Evolutionary conservation across 768 basidiomycete genomes (phyloP).

Genomic region (Russula sp.): DNA sequence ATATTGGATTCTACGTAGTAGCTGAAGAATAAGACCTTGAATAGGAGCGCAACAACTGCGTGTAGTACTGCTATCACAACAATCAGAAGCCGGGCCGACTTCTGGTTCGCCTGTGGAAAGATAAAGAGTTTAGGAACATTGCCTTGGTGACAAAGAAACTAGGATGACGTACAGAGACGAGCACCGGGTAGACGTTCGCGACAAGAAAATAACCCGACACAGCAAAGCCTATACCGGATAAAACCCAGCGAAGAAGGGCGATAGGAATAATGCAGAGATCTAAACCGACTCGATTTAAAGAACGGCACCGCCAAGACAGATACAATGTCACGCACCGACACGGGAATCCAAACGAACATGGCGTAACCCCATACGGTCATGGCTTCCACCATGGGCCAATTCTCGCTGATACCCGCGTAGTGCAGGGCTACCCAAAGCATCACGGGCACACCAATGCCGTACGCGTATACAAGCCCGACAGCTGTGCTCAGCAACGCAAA

Average conservation of each 20-base stretch:
- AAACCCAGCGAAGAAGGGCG: constrained; percentile 75
- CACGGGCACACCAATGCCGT: constrained; percentile 79
- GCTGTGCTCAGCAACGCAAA: constrained; percentile 83
- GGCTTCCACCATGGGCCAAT: constrained; percentile 82
- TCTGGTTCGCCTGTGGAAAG: constrained; percentile 69
- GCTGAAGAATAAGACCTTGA: constrained; percentile 77
- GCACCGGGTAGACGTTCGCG: constrained; percentile 84
- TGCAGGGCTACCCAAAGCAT: constrained; percentile 80
- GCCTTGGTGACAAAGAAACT: neutral
- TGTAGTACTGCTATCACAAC: constrained; percentile 74
- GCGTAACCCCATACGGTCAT: constrained; percentile 78
- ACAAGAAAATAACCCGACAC: constrained; percentile 87
- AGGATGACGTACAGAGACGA: constrained; percentile 62
- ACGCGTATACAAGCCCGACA: constrained; percentile 79
- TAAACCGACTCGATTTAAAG: constrained; percentile 32
- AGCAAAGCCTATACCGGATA: constrained; percentile 67
- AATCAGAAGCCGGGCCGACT: constrained; percentile 79
- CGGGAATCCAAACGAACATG: constrained; percentile 85
- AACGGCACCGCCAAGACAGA: neutral
- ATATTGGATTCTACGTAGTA: constrained; percentile 48
- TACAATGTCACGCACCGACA: constrained; percentile 57
- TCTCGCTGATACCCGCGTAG: constrained; percentile 81
- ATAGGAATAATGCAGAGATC: constrained; percentile 87
- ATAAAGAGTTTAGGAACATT: neutral
- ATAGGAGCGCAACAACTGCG: constrained; percentile 72